These are phyloP conservation scores for Lotus japonicus DNA, from an alignment of 306 rosid species.

Conservation along the genomic window DNA sequence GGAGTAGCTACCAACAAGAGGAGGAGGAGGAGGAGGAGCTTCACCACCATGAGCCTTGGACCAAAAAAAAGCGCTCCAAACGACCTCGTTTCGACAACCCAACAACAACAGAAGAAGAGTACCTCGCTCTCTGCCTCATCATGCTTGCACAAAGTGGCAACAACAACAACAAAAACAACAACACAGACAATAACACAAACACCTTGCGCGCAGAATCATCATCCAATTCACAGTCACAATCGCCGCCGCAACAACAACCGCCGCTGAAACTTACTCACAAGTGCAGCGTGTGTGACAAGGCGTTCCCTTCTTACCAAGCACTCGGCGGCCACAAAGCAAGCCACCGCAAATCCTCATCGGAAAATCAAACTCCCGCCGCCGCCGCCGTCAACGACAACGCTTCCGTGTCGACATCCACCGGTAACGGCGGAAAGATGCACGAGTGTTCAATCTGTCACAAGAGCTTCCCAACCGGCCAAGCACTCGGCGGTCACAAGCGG, in stretches of 20 bases:
- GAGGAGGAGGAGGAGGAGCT: conserved; percentile 1
- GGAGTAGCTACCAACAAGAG: conserved; percentile 7
- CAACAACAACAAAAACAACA: not conserved
- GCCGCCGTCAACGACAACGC: conserved; percentile 17
- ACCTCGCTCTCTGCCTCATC: conserved; percentile 94
- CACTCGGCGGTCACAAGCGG: conserved; percentile 94
- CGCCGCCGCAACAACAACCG: not conserved
- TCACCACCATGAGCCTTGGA: conserved; percentile 51
- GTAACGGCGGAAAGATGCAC: conserved; percentile 38
- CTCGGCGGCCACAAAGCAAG: conserved; percentile 96
- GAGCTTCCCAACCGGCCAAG: conserved; percentile 81
- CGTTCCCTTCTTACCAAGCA: conserved; percentile 79
- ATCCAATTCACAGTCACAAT: not conserved
- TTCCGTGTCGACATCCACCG: not conserved
- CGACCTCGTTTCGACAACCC: conserved; percentile 43
- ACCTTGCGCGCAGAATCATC: not conserved
- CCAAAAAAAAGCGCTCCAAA: conserved; percentile 66
- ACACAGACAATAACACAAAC: not conserved
- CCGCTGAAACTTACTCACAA: conserved; percentile 38
- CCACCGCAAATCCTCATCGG: conserved; percentile 57
- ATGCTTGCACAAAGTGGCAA: conserved; percentile 72
- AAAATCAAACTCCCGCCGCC: not conserved
- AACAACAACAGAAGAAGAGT: conserved; percentile 62
- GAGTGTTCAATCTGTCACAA: conserved; percentile 86
- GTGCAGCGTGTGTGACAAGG: conserved; percentile 69